Conservation (phyloP, 2,329 filamentous ascomycete species). For the Lithohypha guttulata region DNA sequence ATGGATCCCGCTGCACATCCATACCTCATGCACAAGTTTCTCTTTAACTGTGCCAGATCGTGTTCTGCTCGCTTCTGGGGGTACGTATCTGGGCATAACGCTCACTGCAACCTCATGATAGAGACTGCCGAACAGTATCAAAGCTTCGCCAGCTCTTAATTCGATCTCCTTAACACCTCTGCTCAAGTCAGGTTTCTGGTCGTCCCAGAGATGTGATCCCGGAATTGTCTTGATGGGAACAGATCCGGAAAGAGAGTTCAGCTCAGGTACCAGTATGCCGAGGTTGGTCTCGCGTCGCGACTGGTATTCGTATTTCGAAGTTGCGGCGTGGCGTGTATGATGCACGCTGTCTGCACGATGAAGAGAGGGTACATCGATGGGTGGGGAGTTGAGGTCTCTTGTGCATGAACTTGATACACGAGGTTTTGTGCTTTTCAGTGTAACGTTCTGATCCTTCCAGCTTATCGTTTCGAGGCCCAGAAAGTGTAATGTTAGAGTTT, state of each 20-base stretch:
- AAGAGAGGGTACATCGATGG: conserved; percentile 24
- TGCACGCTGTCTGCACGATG: conserved; percentile 34
- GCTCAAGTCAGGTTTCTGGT: conserved; percentile 25
- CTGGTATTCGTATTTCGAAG: conserved; percentile 21
- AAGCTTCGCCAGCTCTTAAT: conserved; percentile 28
- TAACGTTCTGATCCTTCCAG: conserved; percentile 26
- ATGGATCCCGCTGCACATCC: conserved; percentile 6
- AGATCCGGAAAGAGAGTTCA: conserved; percentile 28
- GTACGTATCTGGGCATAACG: conserved; percentile 13
- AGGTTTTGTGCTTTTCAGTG: conserved; percentile 27
- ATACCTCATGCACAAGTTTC: conserved; percentile 1
- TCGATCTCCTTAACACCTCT: conserved; percentile 26
- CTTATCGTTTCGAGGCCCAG: conserved; percentile 27
- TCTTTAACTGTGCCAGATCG: not conserved
- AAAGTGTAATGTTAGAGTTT: conserved; percentile 28
- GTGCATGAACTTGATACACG: conserved; percentile 31
- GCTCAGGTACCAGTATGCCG: conserved; percentile 29
- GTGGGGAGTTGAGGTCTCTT: conserved; percentile 24
- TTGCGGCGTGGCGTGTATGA: conserved; percentile 25
- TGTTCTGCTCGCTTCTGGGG: not conserved
- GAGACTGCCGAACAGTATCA: conserved; percentile 31
- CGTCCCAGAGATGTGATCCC: conserved; percentile 32
- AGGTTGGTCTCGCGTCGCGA: conserved; percentile 27
- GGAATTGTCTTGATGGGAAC: conserved; percentile 30
- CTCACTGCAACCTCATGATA: conserved; percentile 30